Evolutionary conservation across 495 filamentous ascomycete genomes (phyloP), one percentile per base, ranked within the genome.

Genomic region (Alectoria sarmentosa): DNA sequence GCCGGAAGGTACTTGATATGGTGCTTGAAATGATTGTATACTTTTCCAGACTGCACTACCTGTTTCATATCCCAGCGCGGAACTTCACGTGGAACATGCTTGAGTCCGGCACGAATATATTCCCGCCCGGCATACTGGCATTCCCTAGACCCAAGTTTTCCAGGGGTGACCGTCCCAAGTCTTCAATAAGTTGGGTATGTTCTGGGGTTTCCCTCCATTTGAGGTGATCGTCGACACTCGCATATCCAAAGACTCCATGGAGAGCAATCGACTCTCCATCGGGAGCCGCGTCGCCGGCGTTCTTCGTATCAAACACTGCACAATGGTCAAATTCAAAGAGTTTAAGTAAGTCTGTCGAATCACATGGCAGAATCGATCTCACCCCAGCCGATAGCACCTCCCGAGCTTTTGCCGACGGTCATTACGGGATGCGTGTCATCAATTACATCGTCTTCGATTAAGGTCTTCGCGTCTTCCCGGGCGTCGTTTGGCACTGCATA

Each of bases 351-450:
- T 5, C 46, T 49, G n/a, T 26, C 46, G 23, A 11, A 49, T 13
- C 7, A n/a, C 23, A 28, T 49, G 10, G 7, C 46, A 13, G 9
- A 19, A 46, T 10, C 17, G 5, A 17, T 5, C 26, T 54, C 4
- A 54, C 49, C 49, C 49, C 49, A 54, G 49, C 49, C 26, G 5
- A 54, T 54, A 32, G 49, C 49, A 32, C 49, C 49, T 54, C 49
- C 49, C 4, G 28, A 17, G 26, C 49, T 54, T 54, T 54, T 54
- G 4, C 49, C 49, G 28, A 54, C 49, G 4, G 49, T 54, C 1
- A 54, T 4, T 0, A 54, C 49, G 49, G 49, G 49, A 54, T 54
- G 49, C 49, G 26, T 26, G 26, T 10, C 4, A 14, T 26, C 9
- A 13, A 48, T 1, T 10, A 26, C 5, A 2, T 26, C 44, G 44